These are phyloP conservation scores for Suzukiozyma palmioleophila DNA, from an alignment of 1,139 yeast species.

Conservation along the genomic window DNA sequence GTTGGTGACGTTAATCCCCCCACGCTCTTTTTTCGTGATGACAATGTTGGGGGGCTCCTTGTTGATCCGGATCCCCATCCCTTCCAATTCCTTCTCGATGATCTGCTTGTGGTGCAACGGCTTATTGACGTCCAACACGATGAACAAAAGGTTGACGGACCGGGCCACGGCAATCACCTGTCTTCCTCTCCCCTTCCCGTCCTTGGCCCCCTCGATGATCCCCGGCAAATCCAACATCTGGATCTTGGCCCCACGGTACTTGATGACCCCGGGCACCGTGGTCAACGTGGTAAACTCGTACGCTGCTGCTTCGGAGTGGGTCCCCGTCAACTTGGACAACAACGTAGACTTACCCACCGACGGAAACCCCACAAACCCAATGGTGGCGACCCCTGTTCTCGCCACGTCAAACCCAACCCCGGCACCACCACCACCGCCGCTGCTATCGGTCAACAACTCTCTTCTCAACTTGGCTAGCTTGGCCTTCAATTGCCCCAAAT, in stretches of 20 bases:
- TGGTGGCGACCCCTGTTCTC: conserved; percentile 94
- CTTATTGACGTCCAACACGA: conserved; percentile 92
- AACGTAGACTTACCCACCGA: conserved; percentile 96
- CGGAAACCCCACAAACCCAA: conserved; percentile 97
- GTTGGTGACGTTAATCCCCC: conserved; percentile 90
- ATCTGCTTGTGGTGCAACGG: conserved; percentile 91
- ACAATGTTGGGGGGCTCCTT: conserved; percentile 89
- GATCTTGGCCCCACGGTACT: conserved; percentile 93
- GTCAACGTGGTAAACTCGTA: conserved; percentile 96
- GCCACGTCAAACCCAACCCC: conserved; percentile 96
- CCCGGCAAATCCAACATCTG: conserved; percentile 99
- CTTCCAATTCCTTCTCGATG: conserved; percentile 92
- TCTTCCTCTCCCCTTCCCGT: conserved; percentile 98
- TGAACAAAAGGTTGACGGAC: conserved; percentile 87
- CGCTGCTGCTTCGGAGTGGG: conserved; percentile 95
- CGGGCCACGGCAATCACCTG: conserved; percentile 98
- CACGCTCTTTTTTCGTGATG: conserved; percentile 87
- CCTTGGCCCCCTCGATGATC: conserved; percentile 97
- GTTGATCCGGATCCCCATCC: conserved; percentile 93
- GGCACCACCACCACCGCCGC: conserved; percentile 75
- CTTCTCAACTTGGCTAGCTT: conserved; percentile 91
- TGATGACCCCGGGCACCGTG: conserved; percentile 94
- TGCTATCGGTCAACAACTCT: conserved; percentile 77
- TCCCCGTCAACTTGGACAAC: conserved; percentile 84
- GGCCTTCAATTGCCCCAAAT: conserved; percentile 94